These are phyloP conservation scores for Dichomitus squalens DNA, from an alignment of 1,284 basidiomycete genomes.

Conservation along the genomic window DNA sequence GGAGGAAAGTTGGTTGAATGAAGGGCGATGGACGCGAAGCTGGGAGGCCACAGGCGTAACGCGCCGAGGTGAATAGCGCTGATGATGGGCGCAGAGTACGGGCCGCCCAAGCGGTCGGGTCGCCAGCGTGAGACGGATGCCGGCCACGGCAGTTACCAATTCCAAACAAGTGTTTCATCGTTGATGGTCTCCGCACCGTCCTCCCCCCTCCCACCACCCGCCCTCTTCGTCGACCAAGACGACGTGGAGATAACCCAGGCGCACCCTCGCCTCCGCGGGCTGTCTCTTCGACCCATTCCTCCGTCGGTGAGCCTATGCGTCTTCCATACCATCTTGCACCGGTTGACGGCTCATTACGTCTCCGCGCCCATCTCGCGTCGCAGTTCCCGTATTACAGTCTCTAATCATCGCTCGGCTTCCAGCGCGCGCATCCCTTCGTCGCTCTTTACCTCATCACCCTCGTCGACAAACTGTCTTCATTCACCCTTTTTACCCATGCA, in stretches of 20 bases:
- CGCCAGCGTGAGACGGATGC: conserved; percentile 8
- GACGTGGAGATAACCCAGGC: conserved; percentile 17
- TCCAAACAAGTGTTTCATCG: neutral
- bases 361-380: neutral
- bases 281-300: conserved; percentile 9
- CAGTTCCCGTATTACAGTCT: conserved; percentile 17
- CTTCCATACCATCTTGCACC: neutral
- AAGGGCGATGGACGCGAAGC: no score
- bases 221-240: conserved; percentile 24
- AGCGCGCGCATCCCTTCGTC: conserved; percentile 32
- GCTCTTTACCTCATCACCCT: conserved; percentile 28
- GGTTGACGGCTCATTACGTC: conserved; percentile 8
- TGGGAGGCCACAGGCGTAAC: no score
- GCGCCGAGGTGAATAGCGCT: no score
- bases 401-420: conserved; percentile 23
- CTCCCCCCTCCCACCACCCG: conserved; percentile 8
- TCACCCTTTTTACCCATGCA: conserved; percentile 25
- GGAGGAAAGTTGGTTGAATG: no score
- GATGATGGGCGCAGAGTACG: no score
- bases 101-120: neutral
- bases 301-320: conserved; percentile 9
- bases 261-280: conserved; percentile 14
- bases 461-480: conserved; percentile 15
- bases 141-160: conserved; percentile 16
- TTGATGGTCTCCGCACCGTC: conserved; percentile 3